Conservation (phyloP, 805 yeast species). For the Myxozyma neglecta region DNA sequence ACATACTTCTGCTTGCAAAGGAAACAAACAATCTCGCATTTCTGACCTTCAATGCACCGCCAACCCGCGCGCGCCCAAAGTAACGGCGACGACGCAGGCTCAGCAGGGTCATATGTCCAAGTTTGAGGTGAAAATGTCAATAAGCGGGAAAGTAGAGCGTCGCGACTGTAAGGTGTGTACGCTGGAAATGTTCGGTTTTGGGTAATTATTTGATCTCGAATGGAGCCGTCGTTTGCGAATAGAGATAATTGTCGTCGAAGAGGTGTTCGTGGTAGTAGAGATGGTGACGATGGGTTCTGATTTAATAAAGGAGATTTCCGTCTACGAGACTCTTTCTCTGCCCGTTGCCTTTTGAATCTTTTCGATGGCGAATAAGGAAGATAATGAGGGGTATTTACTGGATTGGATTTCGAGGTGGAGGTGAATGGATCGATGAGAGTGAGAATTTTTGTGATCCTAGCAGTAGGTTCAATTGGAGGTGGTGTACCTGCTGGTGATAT, state of each 20-base stretch:
- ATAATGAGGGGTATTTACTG: not conserved
- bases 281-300: not conserved
- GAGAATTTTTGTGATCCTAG: not conserved
- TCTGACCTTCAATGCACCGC: conserved; percentile 1
- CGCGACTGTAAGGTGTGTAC: conserved; percentile 29
- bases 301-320: not conserved
- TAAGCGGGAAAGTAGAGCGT: conserved; percentile 19
- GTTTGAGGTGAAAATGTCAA: conserved; percentile 11
- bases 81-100: conserved; percentile 15
- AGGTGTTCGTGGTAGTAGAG: not conserved
- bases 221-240: not conserved
- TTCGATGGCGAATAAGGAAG: conserved; percentile 15
- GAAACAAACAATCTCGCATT: conserved; percentile 2
- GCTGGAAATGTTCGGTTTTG: not conserved
- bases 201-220: not conserved
- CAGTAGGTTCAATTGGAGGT: not conserved
- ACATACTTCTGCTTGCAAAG: conserved; percentile 4
- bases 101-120: conserved; percentile 17
- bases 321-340: conserved; percentile 8
- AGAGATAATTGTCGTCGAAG: not conserved
- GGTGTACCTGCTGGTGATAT: not conserved
- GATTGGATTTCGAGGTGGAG: not conserved
- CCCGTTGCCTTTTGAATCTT: conserved; percentile 14
- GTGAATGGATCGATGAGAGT: conserved; percentile 1
- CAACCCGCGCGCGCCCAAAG: conserved; percentile 29